Conservation (phyloP, 768 basidiomycete species). For the Leucocoprinus sp. region DNA sequence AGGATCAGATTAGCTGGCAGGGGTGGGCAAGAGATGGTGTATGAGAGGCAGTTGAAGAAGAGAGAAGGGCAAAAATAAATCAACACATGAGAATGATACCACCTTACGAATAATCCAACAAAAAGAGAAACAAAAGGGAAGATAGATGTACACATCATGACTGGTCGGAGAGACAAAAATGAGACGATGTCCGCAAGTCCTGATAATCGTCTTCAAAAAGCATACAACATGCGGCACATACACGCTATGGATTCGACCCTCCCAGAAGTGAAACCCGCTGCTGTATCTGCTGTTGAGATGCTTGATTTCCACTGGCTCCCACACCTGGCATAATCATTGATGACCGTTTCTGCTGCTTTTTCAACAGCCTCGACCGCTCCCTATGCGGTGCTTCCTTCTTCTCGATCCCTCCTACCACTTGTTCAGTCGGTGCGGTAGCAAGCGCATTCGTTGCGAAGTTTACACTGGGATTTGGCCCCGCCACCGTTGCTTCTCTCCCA, state of each 20-base stretch:
- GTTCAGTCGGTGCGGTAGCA: no score
- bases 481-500: conserved; percentile 5
- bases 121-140: no score
- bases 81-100: no score
- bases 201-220: not conserved
- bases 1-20: no score
- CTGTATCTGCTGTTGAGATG: not conserved
- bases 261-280: conserved; percentile 10
- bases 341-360: conserved; percentile 13
- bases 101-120: no score
- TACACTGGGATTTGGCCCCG: conserved; percentile 8
- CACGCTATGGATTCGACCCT: not conserved
- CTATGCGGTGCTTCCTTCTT: conserved; percentile 8
- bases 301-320: not conserved
- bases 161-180: no score
- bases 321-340: conserved; percentile 1
- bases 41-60: no score
- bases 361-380: conserved; percentile 8
- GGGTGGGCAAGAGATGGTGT: no score
- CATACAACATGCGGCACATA: not conserved
- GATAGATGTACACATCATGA: no score
- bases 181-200: no score
- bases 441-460: not conserved
- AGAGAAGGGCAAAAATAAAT: no score
- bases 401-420: no score